Evolutionary conservation across 495 filamentous ascomycete species (phyloP), one percentile per base, ranked within the genome.

Genomic region (Penicillium bovifimosum): DNA sequence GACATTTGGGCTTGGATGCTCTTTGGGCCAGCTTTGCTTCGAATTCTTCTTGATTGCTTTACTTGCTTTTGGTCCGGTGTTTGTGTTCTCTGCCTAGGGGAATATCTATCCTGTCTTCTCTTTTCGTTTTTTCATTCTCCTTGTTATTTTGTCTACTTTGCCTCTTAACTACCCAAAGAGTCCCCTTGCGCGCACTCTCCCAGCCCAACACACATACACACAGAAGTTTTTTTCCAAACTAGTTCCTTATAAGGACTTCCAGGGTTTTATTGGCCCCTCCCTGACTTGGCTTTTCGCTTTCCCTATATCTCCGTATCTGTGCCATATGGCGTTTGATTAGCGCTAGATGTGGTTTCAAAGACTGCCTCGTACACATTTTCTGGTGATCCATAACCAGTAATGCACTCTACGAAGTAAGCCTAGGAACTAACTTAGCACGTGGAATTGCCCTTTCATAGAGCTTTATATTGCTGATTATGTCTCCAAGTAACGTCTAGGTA

Each of bases 171-270:
- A 61, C 58, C 63, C 63, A 59, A 63, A 66, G 63, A 66, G 61
- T 63, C 55, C 63, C 62, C 53, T 53, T 57, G 58, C 63, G 63
- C 63, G 63, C 63, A 63, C 63, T 66, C 62, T 63, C 62, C 57
- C 63, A 63, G 44, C 54, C 54, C 46, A 53, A 52, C 26, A 56
- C 60, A 65, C 55, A 65, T 59, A 63, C 61, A 66, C 63, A 61
- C 59, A 58, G 44, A 56, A 46, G 50, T 63, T 65, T 58, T 59
- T 65, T 59, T 61, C 62, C 59, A 61, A 66, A 63, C 52, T 47
- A 60, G 57, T 57, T 63, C 61, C 63, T 66, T 61, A 64, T 63
- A 50, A 63, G 61, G 63, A 61, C 58, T 56, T 58, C 62, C 56
- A 62, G 60, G 62, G 60, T 43, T 51, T 61, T 54, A 9, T 47